These are phyloP conservation scores for Allium sativum DNA, from an alignment of 106 monocot genomes.

Conservation along the genomic window DNA sequence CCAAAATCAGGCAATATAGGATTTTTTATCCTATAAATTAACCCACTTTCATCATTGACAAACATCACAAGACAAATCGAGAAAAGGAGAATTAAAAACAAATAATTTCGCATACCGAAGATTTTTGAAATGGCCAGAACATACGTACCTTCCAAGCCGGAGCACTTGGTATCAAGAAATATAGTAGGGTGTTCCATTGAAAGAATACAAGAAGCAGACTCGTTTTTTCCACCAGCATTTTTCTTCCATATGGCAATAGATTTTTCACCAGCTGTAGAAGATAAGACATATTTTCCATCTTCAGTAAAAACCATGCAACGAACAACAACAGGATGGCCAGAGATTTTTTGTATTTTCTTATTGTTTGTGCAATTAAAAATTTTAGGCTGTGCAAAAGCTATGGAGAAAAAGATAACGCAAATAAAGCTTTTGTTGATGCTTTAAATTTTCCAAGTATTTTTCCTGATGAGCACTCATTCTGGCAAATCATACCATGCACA, in stretches of 20 bases:
- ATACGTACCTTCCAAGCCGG: conserved; percentile 28
- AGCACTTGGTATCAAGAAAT: conserved; percentile 47
- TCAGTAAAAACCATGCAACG: conserved; percentile 87
- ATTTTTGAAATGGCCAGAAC: conserved; percentile 78
- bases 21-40: too few species aligned
- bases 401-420: conserved; percentile 62
- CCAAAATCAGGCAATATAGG: too few species aligned
- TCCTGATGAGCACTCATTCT: conserved; percentile 55
- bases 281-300: conserved; percentile 61
- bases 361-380: conserved; percentile 53
- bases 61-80: too few species aligned
- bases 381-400: conserved; percentile 63
- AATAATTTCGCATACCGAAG: too few species aligned
- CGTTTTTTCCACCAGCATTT: conserved; percentile 43
- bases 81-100: too few species aligned
- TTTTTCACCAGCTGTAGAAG: conserved; percentile 84
- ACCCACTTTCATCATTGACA: too few species aligned
- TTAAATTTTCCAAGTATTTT: conserved; percentile 42
- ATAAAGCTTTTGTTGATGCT: conserved; percentile 62
- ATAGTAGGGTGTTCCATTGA: conserved; percentile 87
- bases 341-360: conserved; percentile 83
- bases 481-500: conserved; percentile 81
- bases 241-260: conserved; percentile 72
- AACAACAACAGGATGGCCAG: conserved; percentile 82
- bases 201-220: conserved; percentile 58